phyloP scores from a whole-genome alignment of 2,329 filamentous ascomycete genomes.

The Clonostachys byssicola region DNA sequence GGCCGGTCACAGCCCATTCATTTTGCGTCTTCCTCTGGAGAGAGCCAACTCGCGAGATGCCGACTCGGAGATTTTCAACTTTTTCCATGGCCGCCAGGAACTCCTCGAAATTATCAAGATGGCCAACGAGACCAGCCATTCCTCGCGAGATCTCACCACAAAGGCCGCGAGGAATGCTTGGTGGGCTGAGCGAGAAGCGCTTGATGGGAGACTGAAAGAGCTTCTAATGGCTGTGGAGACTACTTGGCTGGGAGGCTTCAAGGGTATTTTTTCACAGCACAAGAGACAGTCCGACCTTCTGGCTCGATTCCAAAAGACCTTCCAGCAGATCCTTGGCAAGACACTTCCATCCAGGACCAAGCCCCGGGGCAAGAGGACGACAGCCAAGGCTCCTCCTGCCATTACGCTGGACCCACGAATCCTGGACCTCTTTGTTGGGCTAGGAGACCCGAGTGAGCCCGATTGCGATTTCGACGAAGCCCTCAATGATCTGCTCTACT shows the following conservation, averaged over 20 bases:
- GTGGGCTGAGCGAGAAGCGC: conserved; percentile 81
- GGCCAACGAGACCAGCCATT: conserved; percentile 81
- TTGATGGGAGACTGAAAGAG: conserved; percentile 74
- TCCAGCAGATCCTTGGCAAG: conserved; percentile 75
- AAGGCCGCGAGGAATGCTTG: conserved; percentile 77
- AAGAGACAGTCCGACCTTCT: conserved; percentile 59
- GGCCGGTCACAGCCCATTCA: conserved; percentile 71
- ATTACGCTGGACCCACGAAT: conserved; percentile 57
- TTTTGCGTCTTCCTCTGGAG: conserved; percentile 80
- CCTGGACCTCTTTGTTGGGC: conserved; percentile 81
- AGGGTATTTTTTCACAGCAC: conserved; percentile 83
- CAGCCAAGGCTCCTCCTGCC: conserved; percentile 27
- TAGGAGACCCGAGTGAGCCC: conserved; percentile 68
- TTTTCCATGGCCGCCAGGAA: conserved; percentile 73
- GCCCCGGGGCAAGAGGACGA: conserved; percentile 47
- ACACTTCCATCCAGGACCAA: conserved; percentile 79
- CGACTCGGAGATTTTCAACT: conserved; percentile 76
- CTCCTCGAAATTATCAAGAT: conserved; percentile 76
- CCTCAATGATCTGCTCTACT: conserved; percentile 90
- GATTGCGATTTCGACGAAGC: conserved; percentile 78
- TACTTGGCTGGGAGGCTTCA: conserved; percentile 93
- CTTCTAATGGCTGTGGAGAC: conserved; percentile 84
- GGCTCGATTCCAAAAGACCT: conserved; percentile 70
- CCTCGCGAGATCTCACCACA: conserved; percentile 62
- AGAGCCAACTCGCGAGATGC: conserved; percentile 77